A percentile compares a stretch with the other conserved stretches of the same genome.
Conservation (phyloP, 1,284 basidiomycete genomes). For the Trichosporon sp. region DNA sequence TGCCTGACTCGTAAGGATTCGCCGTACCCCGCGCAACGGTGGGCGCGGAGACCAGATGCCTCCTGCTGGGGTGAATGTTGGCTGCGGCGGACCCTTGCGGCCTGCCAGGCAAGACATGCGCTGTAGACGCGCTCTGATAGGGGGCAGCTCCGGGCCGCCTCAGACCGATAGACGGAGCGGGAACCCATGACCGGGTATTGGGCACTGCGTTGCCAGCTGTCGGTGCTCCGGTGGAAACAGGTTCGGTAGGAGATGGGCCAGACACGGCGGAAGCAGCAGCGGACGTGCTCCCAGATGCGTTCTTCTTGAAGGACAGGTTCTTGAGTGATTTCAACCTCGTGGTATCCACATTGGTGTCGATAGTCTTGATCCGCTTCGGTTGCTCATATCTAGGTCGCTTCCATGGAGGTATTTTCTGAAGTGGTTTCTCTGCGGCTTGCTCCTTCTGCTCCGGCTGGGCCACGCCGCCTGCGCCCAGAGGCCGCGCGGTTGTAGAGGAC, state of each 20-base stretch:
- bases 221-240: neutral
- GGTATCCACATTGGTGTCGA: constrained; percentile 16
- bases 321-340: neutral
- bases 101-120: neutral
- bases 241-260: neutral
- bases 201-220: neutral
- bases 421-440: neutral
- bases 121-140: neutral
- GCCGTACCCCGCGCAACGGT: too few relatives aligned
- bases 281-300: neutral
- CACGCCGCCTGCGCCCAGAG: neutral
- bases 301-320: constrained; percentile 1
- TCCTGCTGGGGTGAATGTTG: neutral
- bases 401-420: neutral
- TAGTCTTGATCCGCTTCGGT: constrained; percentile 17
- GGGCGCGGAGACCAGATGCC: neutral
- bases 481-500: neutral
- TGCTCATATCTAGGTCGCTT: constrained; percentile 24
- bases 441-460: neutral
- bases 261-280: neutral
- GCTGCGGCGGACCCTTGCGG: neutral
- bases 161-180: neutral
- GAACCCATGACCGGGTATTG: neutral
- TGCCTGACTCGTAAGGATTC: neutral
- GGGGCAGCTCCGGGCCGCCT: neutral